phyloP scores from a whole-genome alignment of 1,284 basidiomycete species.

The Retiboletus flavoniger region DNA sequence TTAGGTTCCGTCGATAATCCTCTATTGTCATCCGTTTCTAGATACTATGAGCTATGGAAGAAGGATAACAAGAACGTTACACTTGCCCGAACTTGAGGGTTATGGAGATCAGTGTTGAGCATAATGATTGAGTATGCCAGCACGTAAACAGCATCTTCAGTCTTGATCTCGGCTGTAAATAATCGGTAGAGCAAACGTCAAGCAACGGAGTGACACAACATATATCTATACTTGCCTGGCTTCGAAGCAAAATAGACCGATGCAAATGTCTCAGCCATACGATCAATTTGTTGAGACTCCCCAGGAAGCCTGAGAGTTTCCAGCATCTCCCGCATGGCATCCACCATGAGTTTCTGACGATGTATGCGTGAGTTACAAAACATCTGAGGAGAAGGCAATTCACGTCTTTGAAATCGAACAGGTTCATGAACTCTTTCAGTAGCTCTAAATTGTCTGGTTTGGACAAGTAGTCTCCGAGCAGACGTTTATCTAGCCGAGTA shows the following conservation, averaged over 20 bases:
- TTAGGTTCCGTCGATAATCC: constrained; percentile 90
- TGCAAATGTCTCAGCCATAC: constrained; percentile 96
- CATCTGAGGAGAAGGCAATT: constrained; percentile 29
- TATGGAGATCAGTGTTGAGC: constrained; percentile 98
- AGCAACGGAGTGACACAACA: neutral
- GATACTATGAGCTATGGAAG: constrained; percentile 12
- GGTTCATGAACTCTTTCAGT: constrained; percentile 82
- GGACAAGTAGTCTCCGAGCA: constrained; percentile 93
- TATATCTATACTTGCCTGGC: constrained; percentile 54
- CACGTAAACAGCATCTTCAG: constrained; percentile 92
- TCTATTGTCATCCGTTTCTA: constrained; percentile 96
- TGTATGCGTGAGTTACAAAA: constrained; percentile 12
- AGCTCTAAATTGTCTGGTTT: constrained; percentile 85
- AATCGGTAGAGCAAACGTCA: constrained; percentile 8
- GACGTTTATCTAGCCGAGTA: constrained; percentile 86
- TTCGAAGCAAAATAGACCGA: constrained; percentile 83
- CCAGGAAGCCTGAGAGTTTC: constrained; percentile 96
- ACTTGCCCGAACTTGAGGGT: constrained; percentile 88
- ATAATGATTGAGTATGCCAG: constrained; percentile 96
- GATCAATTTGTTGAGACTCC: constrained; percentile 90
- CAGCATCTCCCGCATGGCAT: constrained; percentile 92
- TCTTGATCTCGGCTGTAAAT: constrained; percentile 77
- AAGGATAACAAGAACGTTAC: neutral
- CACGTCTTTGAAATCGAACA: constrained; percentile 91
- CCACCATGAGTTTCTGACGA: constrained; percentile 84